Conservation (phyloP, 1,284 basidiomycete genomes). For the Trametes polyzona region DNA sequence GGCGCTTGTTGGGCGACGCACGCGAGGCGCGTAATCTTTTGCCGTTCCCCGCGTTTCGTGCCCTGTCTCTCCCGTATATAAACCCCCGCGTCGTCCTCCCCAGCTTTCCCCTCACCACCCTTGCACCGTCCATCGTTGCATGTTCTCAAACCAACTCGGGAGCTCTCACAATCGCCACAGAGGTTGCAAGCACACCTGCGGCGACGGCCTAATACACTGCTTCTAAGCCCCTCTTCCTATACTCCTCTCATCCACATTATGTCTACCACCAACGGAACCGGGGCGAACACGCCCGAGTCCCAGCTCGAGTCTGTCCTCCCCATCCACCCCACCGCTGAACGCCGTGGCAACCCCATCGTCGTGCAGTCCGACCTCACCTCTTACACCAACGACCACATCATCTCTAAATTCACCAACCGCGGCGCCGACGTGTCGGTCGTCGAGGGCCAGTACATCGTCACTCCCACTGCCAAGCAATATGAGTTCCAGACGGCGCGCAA, state of each 20-base stretch:
- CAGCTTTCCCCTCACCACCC: background rate
- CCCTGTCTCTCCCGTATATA: conserved; percentile 15
- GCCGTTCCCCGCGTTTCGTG: conserved; percentile 12
- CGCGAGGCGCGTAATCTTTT: conserved; percentile 8
- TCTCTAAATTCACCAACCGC: conserved; percentile 83
- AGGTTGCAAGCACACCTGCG: conserved; percentile 73
- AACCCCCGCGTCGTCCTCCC: conserved; percentile 4
- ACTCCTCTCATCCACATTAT: conserved; percentile 40
- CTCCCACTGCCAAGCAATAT: conserved; percentile 76
- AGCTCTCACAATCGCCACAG: conserved; percentile 79
- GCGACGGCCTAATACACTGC: conserved; percentile 60
- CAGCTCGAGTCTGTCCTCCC: conserved; percentile 66
- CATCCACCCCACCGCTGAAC: conserved; percentile 85
- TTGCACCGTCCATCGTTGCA: conserved; percentile 47
- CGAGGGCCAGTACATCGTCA: conserved; percentile 77
- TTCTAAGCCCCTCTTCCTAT: conserved; percentile 40
- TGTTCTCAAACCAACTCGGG: conserved; percentile 87
- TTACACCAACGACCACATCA: conserved; percentile 85
- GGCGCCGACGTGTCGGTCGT: conserved; percentile 75
- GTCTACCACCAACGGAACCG: conserved; percentile 60
- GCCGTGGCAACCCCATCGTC: conserved; percentile 77
- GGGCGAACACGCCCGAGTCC: conserved; percentile 68
- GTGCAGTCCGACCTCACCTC: conserved; percentile 85
- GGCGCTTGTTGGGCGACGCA: background rate
- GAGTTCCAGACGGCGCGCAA: conserved; percentile 93